phyloP scores from a whole-genome alignment of 371 early-diverging fungal genomes.

The Rhizomucor pusillus region DNA sequence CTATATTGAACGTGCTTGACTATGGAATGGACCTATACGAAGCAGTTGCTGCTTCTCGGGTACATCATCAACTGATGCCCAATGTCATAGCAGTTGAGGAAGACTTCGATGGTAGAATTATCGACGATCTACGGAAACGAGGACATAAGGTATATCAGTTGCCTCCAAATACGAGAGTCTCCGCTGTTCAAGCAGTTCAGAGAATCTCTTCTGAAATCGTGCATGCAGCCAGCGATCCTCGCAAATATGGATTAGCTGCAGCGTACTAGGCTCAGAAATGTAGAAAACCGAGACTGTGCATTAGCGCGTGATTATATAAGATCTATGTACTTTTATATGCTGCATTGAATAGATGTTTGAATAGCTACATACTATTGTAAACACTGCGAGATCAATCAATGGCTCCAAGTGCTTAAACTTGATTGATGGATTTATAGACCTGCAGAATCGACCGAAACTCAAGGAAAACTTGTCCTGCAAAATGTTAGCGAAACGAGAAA shows the following conservation, averaged over 20 bases:
- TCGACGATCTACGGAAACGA: slow-evolving; percentile 13
- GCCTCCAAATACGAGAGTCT: not conserved
- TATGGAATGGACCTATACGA: slow-evolving; percentile 63
- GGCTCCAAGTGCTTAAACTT: no score
- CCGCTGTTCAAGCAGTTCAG: slow-evolving; percentile 39
- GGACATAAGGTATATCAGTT: slow-evolving; percentile 22
- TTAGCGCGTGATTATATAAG: no score
- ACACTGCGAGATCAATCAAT: no score
- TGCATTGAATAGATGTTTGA: no score
- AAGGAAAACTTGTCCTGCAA: no score
- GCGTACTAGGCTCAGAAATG: slow-evolving; percentile 15
- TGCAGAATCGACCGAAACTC: no score
- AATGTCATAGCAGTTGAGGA: slow-evolving; percentile 50
- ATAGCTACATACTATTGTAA: no score
- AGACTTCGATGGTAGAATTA: slow-evolving; percentile 11
- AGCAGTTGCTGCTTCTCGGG: slow-evolving; percentile 79
- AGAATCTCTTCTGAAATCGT: slow-evolving; percentile 27
- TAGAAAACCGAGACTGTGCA: no score
- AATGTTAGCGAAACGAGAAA: no score
- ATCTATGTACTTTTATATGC: no score
- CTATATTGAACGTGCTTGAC: slow-evolving; percentile 75
- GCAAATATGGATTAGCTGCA: slow-evolving; percentile 40
- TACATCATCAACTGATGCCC: slow-evolving; percentile 95
- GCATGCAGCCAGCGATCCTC: slow-evolving; percentile 44
- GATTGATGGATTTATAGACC: no score